Evolutionary conservation across 2,329 filamentous ascomycete species (phyloP).

Genomic region (Geoglossum cookeanum): DNA sequence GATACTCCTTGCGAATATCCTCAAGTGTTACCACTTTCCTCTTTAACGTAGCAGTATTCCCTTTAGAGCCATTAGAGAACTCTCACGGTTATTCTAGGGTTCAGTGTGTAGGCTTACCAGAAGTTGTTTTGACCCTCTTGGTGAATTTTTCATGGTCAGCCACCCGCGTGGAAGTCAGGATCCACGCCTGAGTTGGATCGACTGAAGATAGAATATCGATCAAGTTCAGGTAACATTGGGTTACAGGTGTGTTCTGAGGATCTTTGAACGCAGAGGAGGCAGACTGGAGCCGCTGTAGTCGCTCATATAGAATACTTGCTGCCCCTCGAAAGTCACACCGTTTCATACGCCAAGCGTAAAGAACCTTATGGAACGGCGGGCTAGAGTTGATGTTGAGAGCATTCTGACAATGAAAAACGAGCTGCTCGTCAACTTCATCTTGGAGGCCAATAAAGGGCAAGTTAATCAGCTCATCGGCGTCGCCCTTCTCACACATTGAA

Average conservation of each 20-base stretch:
- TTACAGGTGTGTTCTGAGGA: constrained; percentile 26
- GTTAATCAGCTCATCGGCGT: constrained; percentile 15
- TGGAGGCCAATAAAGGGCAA: constrained; percentile 65
- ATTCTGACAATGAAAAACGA: constrained; percentile 51
- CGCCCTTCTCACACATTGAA: constrained; percentile 19
- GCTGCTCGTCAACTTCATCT: constrained; percentile 58
- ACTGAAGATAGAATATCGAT: constrained; percentile 89
- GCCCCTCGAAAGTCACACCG: constrained; percentile 73
- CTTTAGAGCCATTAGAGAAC: constrained; percentile 8
- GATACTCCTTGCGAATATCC: constrained; percentile 75
- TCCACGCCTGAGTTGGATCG: constrained; percentile 60
- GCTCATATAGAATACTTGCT: constrained; percentile 35
- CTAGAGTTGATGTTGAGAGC: constrained; percentile 41
- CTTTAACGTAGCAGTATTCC: constrained; percentile 22
- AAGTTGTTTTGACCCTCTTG: constrained; percentile 1
- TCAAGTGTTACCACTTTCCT: constrained; percentile 69
- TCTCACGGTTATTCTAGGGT: constrained; percentile 12
- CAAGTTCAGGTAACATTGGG: constrained; percentile 66
- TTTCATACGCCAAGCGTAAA: constrained; percentile 79
- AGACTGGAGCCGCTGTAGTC: constrained; percentile 30
- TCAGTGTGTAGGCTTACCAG: constrained; percentile 9
- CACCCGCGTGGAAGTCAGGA: constrained; percentile 29
- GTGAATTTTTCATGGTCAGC: background rate
- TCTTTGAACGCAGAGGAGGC: constrained; percentile 18
- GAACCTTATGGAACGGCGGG: constrained; percentile 66